These are phyloP conservation scores for Fraxinus quadrangulata DNA, from an alignment of 257 asterid species.

Conservation along the genomic window DNA sequence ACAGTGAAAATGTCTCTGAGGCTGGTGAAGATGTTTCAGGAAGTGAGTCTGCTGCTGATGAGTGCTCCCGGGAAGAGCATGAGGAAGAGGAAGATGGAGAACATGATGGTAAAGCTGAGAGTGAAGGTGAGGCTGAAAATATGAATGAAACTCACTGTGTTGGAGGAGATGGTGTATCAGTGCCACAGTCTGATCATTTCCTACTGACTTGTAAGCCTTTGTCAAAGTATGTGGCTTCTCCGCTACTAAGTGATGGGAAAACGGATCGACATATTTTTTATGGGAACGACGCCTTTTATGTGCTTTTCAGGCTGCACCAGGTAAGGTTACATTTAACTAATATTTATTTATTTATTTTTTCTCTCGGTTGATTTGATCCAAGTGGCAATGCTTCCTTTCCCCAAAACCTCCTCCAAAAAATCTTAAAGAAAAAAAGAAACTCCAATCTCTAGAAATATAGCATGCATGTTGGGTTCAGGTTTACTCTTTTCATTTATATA, in stretches of 20 bases:
- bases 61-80: constrained; percentile 78
- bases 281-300: constrained; percentile 89
- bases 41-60: constrained; percentile 93
- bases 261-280: constrained; percentile 59
- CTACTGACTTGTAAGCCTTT: constrained; percentile 74
- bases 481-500: constrained; percentile 1
- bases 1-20: constrained; percentile 80
- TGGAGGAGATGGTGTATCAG: constrained; percentile 31
- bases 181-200: constrained; percentile 67
- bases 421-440: neutral
- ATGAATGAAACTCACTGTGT: constrained; percentile 41
- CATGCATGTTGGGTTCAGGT: neutral
- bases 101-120: constrained; percentile 79
- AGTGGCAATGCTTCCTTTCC: neutral
- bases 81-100: constrained; percentile 85
- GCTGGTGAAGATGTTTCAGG: constrained; percentile 93
- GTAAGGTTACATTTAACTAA: constrained; percentile 37
- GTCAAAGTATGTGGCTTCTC: constrained; percentile 60
- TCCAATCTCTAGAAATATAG: neutral
- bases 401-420: neutral
- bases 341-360: neutral
- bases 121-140: constrained; percentile 95
- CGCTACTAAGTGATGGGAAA: constrained; percentile 38
- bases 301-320: constrained; percentile 94
- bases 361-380: neutral